Evolutionary conservation across 1,284 basidiomycete species (phyloP).

Genomic region (Boletus calvinii): DNA sequence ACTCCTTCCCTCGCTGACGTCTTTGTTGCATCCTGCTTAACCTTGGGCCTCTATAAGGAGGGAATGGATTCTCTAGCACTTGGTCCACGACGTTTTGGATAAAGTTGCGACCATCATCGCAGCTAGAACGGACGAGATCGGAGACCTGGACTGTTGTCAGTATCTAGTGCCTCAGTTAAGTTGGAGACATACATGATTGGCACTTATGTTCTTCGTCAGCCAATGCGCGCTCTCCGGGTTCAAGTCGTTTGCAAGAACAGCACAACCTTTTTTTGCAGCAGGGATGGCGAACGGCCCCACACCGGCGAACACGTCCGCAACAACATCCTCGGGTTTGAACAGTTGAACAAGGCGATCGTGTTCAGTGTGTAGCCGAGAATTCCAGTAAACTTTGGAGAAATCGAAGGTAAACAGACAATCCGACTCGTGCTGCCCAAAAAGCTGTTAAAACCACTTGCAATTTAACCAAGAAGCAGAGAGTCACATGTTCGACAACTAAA

Average conservation of each 20-base stretch:
- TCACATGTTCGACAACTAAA: slow-evolving; percentile 82
- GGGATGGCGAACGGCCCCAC: slow-evolving; percentile 97
- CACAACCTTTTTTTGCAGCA: slow-evolving; percentile 86
- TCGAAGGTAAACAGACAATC: slow-evolving; percentile 91
- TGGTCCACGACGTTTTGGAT: slow-evolving; percentile 61
- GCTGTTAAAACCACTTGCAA: not conserved
- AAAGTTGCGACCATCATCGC: slow-evolving; percentile 84
- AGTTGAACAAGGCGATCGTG: slow-evolving; percentile 79
- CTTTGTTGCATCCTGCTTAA: slow-evolving; percentile 41
- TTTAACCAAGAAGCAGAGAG: not conserved
- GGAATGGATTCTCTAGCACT: slow-evolving; percentile 65
- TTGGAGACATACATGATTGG: slow-evolving; percentile 64
- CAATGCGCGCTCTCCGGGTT: slow-evolving; percentile 88
- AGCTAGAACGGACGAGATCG: slow-evolving; percentile 64
- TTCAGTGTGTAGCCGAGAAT: slow-evolving; percentile 90
- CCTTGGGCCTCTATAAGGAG: slow-evolving; percentile 49
- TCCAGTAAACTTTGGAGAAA: slow-evolving; percentile 97
- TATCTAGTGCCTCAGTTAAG: slow-evolving; percentile 2
- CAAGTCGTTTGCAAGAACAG: slow-evolving; percentile 90
- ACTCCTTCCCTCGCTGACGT: slow-evolving; percentile 30
- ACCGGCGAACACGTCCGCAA: slow-evolving; percentile 95
- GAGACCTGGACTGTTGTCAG: slow-evolving; percentile 52
- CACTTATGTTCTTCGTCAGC: slow-evolving; percentile 67
- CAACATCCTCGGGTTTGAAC: slow-evolving; percentile 71
- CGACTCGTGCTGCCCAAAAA: slow-evolving; percentile 65